Base-by-base conservation (phyloP, 495 filamentous ascomycete species). In the Corynascus novoguineensis region DNA sequence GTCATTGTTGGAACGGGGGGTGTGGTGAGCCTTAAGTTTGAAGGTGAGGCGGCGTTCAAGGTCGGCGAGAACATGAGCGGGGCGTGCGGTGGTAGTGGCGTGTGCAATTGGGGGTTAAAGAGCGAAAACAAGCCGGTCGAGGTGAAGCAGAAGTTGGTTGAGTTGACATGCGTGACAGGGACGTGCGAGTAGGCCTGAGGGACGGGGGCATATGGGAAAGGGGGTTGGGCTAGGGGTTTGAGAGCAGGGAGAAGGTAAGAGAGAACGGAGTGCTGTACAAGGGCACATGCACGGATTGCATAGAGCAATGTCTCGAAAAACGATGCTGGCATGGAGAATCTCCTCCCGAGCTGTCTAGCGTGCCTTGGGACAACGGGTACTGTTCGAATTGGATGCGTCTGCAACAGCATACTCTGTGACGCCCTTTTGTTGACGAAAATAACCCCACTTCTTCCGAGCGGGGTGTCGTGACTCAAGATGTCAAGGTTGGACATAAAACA, bases 131-230 rank as follows among this genome's bases (percentile, higher is more conserved):
- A 19, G 35, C 49, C 49, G 1, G 49, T 51, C 31, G 4, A 15
- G 49, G 35, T 51, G 21, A n/a, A 38, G 49, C 49, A 51, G 35
- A 7, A 7, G 31, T 28, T 51, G 49, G 32, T 51, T 10, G 31
- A 17, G 31, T n/a, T 35, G 22, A 10, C 2, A 21, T 51, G 49
- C n/a, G 31, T 51, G 49, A 5, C 12, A 12, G 49, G 49, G 25
- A 22, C 8, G 8, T 51, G 49, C 32, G 28, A 48, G 25, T 19
- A 24, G 41, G 41, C 3, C 1, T 46, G 45, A 48, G 22, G 27
- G n/a, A 8, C n/a, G 8, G n/a, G 12, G n/a, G 38, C n/a, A n/a
- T n/a, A n/a, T n/a, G n/a, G n/a, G n/a, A n/a, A n/a, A n/a, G 17
- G 38, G 12, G 17, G n/a, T 5, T 42, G 38, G 19, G n/a, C 38